Base-by-base conservation (phyloP, 257 asterid genomes). In the Orobanche coerulescens region DNA sequence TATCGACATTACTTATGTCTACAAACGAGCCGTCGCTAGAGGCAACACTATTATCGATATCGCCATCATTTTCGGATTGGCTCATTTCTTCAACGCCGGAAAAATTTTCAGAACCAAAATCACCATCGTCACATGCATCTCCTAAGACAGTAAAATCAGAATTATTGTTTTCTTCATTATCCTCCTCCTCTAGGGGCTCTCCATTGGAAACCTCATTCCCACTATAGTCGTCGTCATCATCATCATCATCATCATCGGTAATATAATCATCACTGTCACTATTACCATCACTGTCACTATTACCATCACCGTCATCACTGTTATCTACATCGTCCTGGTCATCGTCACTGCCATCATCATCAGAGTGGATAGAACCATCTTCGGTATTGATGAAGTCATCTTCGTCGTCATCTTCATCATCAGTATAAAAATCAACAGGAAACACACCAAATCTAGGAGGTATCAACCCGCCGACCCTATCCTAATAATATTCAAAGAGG, bases 401-500 rank as follows among this genome's bases (percentile, higher is more conserved):
- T 15, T 72, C 87, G 2, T 71, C 82, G 23, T 72, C 85, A 1
- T 73, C 83, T 4, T 75, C 68, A 24, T 62, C 60, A 2, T 72
- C 84, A 33, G 76, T 83, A 34, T 65, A 79, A 68, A 61, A 65
- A 58, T 68, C 80, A 68, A 68, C 30, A 23, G 77, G 66, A 53
- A 75, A 82, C 71, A 77, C 74, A 73, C 60, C 68, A 56, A 66
- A 30, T 62, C 67, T 78, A 49, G 61, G 81, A 52, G 76, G 75
- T 37, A 67, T 18, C 28, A 48, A 64, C 51, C 39, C 60, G 58
- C 39, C 36, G 72, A 61, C 77, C 82, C 81, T 72, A 68, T 70
- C 79, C 82, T 78, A 68, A 64, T 64, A 76, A 73, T 47, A 18
- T 18, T 76, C 51, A 65, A 65, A 60, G 75, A 43, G 58, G 59